phyloP scores from a whole-genome alignment of 768 basidiomycete species.

The Tylopilus rubrobrunneus region DNA sequence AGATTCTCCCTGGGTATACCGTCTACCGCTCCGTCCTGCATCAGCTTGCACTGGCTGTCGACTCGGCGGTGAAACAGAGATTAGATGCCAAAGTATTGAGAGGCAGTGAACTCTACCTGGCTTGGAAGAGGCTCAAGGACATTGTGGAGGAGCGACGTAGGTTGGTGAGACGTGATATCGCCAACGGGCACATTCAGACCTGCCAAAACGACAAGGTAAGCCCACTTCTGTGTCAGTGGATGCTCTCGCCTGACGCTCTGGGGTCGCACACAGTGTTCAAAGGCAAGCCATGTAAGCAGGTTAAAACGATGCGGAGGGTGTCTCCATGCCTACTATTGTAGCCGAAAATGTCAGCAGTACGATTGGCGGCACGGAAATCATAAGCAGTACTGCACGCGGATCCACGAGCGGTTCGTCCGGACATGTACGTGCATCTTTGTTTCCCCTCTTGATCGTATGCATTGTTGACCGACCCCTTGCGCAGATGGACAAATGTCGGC shows the following conservation, averaged over 20 bases:
- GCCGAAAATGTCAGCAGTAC: constrained; percentile 22
- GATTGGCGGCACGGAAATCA: constrained; percentile 28
- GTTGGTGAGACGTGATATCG: constrained; percentile 15
- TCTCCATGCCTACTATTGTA: constrained; percentile 29
- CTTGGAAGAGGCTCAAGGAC: constrained; percentile 20
- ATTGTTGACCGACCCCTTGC: no score
- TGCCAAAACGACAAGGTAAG: constrained; percentile 26
- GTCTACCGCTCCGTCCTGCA: constrained; percentile 24
- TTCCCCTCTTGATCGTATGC: no score
- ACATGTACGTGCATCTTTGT: constrained; percentile 11
- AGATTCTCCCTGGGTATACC: constrained; percentile 22
- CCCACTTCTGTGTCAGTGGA: neutral
- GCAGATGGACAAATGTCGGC: constrained; percentile 23
- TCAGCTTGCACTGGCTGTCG: constrained; percentile 9
- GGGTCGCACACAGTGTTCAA: constrained; percentile 18
- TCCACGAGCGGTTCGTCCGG: constrained; percentile 19
- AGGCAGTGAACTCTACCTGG: constrained; percentile 17
- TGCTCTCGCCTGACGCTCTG: neutral
- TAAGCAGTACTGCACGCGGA: constrained; percentile 22
- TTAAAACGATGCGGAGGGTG: constrained; percentile 27
- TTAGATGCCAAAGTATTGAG: constrained; percentile 13
- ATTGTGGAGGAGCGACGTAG: constrained; percentile 17
- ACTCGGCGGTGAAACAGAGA: constrained; percentile 1
- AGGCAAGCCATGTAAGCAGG: constrained; percentile 8
- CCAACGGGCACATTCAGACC: constrained; percentile 20